A percentile compares a stretch with the other conserved stretches of the same genome.
These are phyloP conservation scores for Venturia pyrina DNA, from an alignment of 2,329 filamentous ascomycete species.

Conservation along the genomic window DNA sequence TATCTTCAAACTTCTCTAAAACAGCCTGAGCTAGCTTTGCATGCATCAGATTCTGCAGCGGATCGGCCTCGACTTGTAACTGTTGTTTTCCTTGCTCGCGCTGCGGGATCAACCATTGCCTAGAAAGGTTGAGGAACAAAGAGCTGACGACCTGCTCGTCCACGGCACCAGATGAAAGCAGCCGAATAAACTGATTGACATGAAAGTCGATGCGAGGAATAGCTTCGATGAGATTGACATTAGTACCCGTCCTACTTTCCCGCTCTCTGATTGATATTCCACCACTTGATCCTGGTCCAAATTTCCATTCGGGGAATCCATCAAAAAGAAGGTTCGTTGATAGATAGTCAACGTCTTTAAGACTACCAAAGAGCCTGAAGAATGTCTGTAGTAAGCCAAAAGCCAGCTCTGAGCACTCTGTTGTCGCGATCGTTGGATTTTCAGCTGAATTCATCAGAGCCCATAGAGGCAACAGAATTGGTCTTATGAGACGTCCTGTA, in stretches of 20 bases:
- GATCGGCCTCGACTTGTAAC: conserved; percentile 23
- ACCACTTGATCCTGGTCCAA: conserved; percentile 34
- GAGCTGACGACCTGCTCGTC: conserved; percentile 46
- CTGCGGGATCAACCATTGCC: conserved; percentile 43
- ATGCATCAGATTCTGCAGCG: conserved; percentile 43
- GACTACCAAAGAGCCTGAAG: conserved; percentile 45
- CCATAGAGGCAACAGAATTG: conserved; percentile 55
- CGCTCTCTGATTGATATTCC: conserved; percentile 41
- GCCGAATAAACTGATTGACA: not conserved
- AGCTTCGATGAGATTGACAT: not conserved
- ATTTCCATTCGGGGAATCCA: conserved; percentile 46
- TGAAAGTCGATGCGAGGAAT: conserved; percentile 2
- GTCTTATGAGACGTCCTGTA: conserved; percentile 49
- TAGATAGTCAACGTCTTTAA: conserved; percentile 40
- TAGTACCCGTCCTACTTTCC: not conserved
- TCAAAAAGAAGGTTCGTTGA: conserved; percentile 46
- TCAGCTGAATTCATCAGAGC: conserved; percentile 34
- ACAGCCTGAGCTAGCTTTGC: conserved; percentile 55
- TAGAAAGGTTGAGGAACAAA: conserved; percentile 51
- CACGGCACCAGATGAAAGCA: conserved; percentile 33
- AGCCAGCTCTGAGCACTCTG: conserved; percentile 33
- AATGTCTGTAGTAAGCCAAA: conserved; percentile 44
- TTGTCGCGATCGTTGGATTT: conserved; percentile 24
- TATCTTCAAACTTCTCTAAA: conserved; percentile 52
- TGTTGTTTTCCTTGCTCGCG: not conserved